Evolutionary conservation across 768 basidiomycete genomes (phyloP), one percentile per base, ranked within the genome.

Genomic region (Sarcodon aspratus): DNA sequence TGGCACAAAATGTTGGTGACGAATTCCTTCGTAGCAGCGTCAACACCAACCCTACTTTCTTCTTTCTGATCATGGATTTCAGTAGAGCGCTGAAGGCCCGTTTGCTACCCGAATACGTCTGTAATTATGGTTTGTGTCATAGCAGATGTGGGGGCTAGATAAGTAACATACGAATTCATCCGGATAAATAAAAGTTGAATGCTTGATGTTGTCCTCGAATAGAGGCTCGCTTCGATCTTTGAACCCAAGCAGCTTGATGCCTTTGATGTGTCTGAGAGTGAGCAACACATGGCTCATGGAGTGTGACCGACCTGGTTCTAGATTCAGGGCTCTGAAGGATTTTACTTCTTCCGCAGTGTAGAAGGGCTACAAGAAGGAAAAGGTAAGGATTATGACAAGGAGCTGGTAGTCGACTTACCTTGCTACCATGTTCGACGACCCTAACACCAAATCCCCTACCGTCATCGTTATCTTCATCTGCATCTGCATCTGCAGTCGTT

Each of bases 221-320:
- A 67, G 66, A 1, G 98, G 72, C 54, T 84, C 74, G 6, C 63
- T 64, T 10, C 73, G 74, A 47, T 83, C 72, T 61, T 93, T 92
- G 71, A 97, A 98, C 5, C 96, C 96, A 27, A 99, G 79, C 5
- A 99, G 79, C 62, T 85, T 92, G 60, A 99, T 77, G 9, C 82
- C 91, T 89, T 50, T 27, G 45, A 3, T 31, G 40, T 6, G 36
- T 53, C 21, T 49, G 42, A 36, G 11, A 37, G 34, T 21, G 27
- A 27, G 9, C 37, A 44, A 5, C 21, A 27, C 21, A 35, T 47
- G 44, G 36, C 33, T 18, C 32, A 21, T 13, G 47, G 27, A 17
- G 9, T 11, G 17, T 36, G 9, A 60, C 71, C 44, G 54, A 87
- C 89, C 77, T 52, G 92, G 85, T 55, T 85, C 75, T 21, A 87